A percentile compares a stretch with the other conserved stretches of the same genome.
These are phyloP conservation scores for Colletotrichum tropicicola DNA, from an alignment of 2,329 filamentous ascomycete genomes.

Conservation along the genomic window DNA sequence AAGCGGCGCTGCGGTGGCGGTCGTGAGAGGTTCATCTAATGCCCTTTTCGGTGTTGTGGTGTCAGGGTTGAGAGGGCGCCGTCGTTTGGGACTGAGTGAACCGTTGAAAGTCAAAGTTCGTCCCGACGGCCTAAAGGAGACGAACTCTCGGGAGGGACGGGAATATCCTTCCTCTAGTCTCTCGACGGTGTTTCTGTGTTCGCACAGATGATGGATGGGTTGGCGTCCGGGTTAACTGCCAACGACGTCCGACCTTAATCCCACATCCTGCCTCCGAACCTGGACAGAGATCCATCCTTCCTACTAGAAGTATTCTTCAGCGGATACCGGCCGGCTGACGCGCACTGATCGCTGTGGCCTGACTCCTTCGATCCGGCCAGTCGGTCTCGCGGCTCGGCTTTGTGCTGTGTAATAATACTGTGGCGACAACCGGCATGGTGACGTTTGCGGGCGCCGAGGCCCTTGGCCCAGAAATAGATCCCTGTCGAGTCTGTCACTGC, in stretches of 20 bases:
- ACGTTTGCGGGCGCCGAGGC: too few relatives aligned
- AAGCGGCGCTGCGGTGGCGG: not conserved
- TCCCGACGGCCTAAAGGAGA: not conserved
- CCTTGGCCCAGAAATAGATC: too few relatives aligned
- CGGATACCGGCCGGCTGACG: not conserved
- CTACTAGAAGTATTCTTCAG: not conserved
- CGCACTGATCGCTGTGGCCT: not conserved
- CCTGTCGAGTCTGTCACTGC: too few relatives aligned
- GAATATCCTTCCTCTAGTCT: conserved; percentile 9
- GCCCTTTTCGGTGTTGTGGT: not conserved
- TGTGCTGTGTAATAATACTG: too few relatives aligned
- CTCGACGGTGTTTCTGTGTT: not conserved
- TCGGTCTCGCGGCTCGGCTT: too few relatives aligned
- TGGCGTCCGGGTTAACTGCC: not conserved
- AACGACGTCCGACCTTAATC: too few relatives aligned
- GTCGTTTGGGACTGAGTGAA: conserved; percentile 10
- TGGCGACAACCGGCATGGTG: too few relatives aligned
- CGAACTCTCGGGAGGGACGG: conserved; percentile 11
- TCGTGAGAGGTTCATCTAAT: conserved; percentile 6
- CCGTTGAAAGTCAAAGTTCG: conserved; percentile 4
- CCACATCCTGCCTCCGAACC: too few relatives aligned
- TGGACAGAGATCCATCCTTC: too few relatives aligned
- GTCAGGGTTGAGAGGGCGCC: not conserved
- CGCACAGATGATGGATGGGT: not conserved
- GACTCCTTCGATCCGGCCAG: not conserved